Conservation (phyloP, 2,329 filamentous ascomycete species). For the Sclerotinia subarctica region DNA sequence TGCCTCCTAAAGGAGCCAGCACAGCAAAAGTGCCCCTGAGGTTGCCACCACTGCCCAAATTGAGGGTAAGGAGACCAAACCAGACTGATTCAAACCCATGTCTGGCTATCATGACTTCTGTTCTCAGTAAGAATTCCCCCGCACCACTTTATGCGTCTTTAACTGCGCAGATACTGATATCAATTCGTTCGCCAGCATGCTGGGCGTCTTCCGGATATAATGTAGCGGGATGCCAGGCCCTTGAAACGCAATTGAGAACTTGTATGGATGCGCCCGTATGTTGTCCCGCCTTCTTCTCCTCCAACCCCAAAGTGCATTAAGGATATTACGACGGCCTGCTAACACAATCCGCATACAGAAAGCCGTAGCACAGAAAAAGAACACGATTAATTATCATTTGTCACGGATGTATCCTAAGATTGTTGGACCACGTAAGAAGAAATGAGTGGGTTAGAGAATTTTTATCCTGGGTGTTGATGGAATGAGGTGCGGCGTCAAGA, state of each 20-base stretch:
- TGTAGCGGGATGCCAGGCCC: slow-evolving; percentile 53
- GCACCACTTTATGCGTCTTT: slow-evolving; percentile 13
- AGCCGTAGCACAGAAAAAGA: slow-evolving; percentile 59
- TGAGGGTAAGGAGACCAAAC: slow-evolving; percentile 63
- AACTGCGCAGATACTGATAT: neutral
- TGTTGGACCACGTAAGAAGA: slow-evolving; percentile 66
- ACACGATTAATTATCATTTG: slow-evolving; percentile 88
- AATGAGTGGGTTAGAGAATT: slow-evolving; percentile 39
- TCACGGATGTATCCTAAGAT: slow-evolving; percentile 72
- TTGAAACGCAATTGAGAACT: slow-evolving; percentile 58
- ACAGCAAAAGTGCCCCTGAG: slow-evolving; percentile 38
- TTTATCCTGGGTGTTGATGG: neutral
- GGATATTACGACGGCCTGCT: neutral
- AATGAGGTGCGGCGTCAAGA: neutral
- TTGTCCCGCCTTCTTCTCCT: slow-evolving; percentile 26
- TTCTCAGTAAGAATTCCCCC: slow-evolving; percentile 53
- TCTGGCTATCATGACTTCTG: slow-evolving; percentile 61
- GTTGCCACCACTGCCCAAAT: slow-evolving; percentile 58
- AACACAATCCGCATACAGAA: slow-evolving; percentile 44
- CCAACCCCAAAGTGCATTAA: neutral
- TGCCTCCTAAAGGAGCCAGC: slow-evolving; percentile 39
- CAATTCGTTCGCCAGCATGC: slow-evolving; percentile 59
- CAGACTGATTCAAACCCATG: slow-evolving; percentile 62
- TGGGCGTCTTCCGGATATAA: slow-evolving; percentile 78
- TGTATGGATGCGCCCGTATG: slow-evolving; percentile 80